Evolutionary conservation across 257 asterid species (phyloP), one percentile per base, ranked within the genome.

Genomic region (Przewalskia tangutica): DNA sequence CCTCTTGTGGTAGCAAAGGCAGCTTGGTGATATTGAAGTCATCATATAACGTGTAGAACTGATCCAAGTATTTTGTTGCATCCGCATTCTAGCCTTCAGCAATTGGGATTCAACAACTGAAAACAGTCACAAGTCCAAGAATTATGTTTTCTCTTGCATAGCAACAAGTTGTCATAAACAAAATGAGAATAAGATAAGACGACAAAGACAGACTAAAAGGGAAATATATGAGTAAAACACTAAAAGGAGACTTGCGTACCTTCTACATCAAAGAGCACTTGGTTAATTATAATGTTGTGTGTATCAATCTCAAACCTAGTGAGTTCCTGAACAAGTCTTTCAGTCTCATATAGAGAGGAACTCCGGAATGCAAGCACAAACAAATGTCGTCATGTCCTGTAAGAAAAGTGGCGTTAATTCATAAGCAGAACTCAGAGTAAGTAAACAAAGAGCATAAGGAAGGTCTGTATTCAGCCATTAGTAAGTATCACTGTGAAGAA

Each of bases 1-100:
- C 99, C 98, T 95, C 99, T 90, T 91, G 90, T 58, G 98, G 97
- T 79, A 94, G 93, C 89, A 95, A 89, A 10, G 98, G 99, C 89
- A 92, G 83, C 92, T 95, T 95, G n/a, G 97, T 94, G 75, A 95
- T 94, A 93, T 94, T 63, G 82, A 95, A 95, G 83, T 95, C 98
- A 2, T 95, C 98, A 17, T 95, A 95, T 77, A 95, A 65, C 90
- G 90, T 88, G 93, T 95, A 95, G 82, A 95, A 95, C 84, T 94
- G 99, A 84, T 94, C 93, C 87, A 95, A 82, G 89, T 95, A 95
- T 67, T 94, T 55, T 91, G 95, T 85, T 95, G 98, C 99, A 95
- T 95, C 68, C 88, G 85, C 97, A 92, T 92, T 81, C 99, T 92
- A 68, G 98, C 97, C 84, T 90, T 89, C 62, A 95, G 97, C 92